Evolutionary conservation across 78 protist species (phyloP).

Genomic region (Guillardia theta): DNA sequence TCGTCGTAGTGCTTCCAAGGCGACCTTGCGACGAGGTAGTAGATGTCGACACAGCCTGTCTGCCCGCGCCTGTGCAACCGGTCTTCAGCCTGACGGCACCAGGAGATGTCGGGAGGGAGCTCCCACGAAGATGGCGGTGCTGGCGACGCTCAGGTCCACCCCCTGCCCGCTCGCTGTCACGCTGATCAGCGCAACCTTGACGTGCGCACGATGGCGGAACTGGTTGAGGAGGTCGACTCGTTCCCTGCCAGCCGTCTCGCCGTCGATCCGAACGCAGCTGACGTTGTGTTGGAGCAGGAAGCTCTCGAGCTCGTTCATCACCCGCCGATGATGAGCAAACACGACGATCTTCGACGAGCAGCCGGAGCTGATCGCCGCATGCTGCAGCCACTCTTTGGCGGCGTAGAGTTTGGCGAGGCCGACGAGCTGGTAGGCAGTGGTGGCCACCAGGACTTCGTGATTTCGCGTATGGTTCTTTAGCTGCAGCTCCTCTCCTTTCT

Average conservation of each 20-base stretch:
- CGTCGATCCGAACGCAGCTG: neutral
- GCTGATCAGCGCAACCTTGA: neutral
- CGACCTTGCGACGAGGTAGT: too few relatives aligned
- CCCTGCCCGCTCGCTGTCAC: constrained; percentile 41
- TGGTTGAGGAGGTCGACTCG: neutral
- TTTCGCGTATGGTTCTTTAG: neutral
- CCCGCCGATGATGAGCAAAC: constrained; percentile 11
- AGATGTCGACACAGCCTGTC: too few relatives aligned
- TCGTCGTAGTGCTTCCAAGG: too few relatives aligned
- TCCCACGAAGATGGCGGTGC: neutral
- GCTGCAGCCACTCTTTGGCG: neutral
- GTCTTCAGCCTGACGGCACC: too few relatives aligned
- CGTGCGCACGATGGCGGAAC: neutral
- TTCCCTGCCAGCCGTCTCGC: neutral
- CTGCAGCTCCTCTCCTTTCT: neutral
- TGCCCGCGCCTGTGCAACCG: too few relatives aligned
- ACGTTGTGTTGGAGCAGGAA: neutral
- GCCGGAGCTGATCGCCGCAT: neutral
- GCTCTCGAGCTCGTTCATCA: neutral
- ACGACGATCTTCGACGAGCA: neutral
- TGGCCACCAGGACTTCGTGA: neutral
- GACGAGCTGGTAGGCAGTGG: neutral
- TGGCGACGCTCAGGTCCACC: neutral
- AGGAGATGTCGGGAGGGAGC: neutral
- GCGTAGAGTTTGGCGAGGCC: neutral